Evolutionary conservation across 768 basidiomycete genomes (phyloP).

Genomic region (Tremella mesenterica): DNA sequence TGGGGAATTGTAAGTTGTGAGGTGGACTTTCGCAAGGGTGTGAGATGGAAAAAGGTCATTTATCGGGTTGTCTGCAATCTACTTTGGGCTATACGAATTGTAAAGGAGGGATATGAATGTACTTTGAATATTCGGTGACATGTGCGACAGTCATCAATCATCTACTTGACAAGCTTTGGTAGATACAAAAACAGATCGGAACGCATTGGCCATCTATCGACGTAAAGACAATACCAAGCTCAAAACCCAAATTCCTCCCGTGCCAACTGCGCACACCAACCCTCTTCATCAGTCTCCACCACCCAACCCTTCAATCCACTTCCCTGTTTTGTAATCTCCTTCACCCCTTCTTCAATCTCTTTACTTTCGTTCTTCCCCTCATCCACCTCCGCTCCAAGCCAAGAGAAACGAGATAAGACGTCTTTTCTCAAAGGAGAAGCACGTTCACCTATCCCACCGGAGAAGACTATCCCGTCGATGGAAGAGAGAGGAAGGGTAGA

Average conservation of each 20-base stretch:
- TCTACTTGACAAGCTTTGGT: too few relatives aligned
- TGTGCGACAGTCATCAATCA: too few relatives aligned
- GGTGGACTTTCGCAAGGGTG: too few relatives aligned
- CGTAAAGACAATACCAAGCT: too few relatives aligned
- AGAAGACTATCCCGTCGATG: conserved; percentile 72
- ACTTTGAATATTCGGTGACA: too few relatives aligned
- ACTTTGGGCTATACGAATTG: too few relatives aligned
- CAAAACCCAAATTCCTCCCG: conserved; percentile 30
- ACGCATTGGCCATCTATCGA: too few relatives aligned
- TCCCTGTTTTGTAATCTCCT: conserved; percentile 35
- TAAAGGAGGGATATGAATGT: too few relatives aligned
- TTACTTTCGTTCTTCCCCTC: conserved; percentile 50
- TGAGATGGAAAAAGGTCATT: too few relatives aligned
- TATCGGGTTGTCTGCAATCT: too few relatives aligned
- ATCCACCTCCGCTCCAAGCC: conserved; percentile 57
- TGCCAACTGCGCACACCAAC: conserved; percentile 29
- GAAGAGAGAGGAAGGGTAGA: conserved; percentile 42
- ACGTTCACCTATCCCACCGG: conserved; percentile 80
- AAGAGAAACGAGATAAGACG: conserved; percentile 52
- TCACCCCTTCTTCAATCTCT: conserved; percentile 22
- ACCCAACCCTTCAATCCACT: conserved; percentile 43
- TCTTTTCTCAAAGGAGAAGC: conserved; percentile 56
- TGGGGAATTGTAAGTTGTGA: too few relatives aligned
- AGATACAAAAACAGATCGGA: too few relatives aligned
- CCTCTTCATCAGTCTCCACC: conserved; percentile 47